Base-by-base conservation (phyloP, 495 filamentous ascomycete genomes). In the Aspergillus leporis region DNA sequence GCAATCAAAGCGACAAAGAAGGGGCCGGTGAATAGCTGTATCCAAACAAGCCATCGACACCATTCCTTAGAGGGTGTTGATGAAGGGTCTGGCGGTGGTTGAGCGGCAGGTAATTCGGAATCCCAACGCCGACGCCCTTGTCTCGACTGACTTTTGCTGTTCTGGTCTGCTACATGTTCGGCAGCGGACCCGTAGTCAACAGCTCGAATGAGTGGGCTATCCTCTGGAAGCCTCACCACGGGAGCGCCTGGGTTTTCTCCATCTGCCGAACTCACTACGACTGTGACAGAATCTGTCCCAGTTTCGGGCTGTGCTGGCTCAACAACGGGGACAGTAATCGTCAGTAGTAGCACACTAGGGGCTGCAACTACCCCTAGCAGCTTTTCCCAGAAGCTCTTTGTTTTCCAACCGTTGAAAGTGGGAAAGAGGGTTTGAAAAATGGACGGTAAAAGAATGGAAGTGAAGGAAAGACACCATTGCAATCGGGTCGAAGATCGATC, bases 321-420 rank as follows among this genome's bases (percentile, higher is more conserved):
- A 9, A 97, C 86, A 0, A 98, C 92, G 4, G 95, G 95, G n/a
- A 99, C 69, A 0, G 95, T 98, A 34, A 94, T 86, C 0, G 92
- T 92, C 12, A 99, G 81, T 5, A 97, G 77, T 53, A 99, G 92
- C 30, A 98, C 89, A 64, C 88, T 96, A 5, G 94, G 92, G 3
- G 90, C 88, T 5, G 92, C 90, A 54, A 94, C 76, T 13, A 96
- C 58, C 23, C 91, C 90, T 16, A 97, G 68, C 16, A 89, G 62
- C 59, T 90, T 92, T 59, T 90, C 92, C 84, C 85, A 89, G 19
- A 87, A 72, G 10, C 70, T 81, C 69, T 97, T 98, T 3, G 87
- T 82, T 50, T 72, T 75, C 90, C 92, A 99, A 16, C 77, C 81
- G 58, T 85, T 85, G 41, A 99, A 74, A 0, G 94, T 97, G 10